Conservation (phyloP, 139 green algal genomes). For the Auxenochlorella pyrenoidosa region DNA sequence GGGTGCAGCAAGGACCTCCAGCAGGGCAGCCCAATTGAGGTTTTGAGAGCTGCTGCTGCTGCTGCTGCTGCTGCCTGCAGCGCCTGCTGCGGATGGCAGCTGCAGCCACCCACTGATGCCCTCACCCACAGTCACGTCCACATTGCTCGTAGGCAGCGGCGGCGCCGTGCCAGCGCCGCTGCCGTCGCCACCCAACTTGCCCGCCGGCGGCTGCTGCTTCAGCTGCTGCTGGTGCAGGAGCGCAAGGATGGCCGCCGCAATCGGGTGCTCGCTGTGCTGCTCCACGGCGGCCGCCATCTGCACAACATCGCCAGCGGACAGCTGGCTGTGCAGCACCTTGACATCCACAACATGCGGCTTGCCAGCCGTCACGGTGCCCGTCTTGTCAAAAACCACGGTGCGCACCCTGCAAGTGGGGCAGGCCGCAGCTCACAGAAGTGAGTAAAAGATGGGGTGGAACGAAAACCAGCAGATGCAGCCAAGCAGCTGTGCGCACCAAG, state of each 20-base stretch:
- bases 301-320: slow-evolving; percentile 59
- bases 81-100: slow-evolving; percentile 3
- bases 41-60: not conserved
- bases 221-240: slow-evolving; percentile 17
- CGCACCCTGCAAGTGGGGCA: slow-evolving; percentile 41
- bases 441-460: not conserved
- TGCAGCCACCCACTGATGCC: slow-evolving; percentile 51
- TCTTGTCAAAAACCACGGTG: slow-evolving; percentile 96
- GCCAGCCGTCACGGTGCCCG: slow-evolving; percentile 93
- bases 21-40: slow-evolving; percentile 12
- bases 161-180: not conserved
- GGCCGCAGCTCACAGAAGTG: not conserved
- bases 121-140: slow-evolving; percentile 40
- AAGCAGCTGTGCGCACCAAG: not conserved
- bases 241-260: slow-evolving; percentile 83
- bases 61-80: not conserved
- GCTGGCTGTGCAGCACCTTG: not conserved
- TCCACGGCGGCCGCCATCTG: slow-evolving; percentile 85
- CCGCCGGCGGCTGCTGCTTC: slow-evolving; percentile 20
- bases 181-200: not conserved
- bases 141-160: not conserved
- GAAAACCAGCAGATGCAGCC: not conserved
- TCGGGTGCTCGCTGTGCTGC: slow-evolving; percentile 87
- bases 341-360: slow-evolving; percentile 68
- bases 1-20: slow-evolving; percentile 16